Conservation (phyloP, 352 stramenopile genomes). For the Globisporangium solare region DNA sequence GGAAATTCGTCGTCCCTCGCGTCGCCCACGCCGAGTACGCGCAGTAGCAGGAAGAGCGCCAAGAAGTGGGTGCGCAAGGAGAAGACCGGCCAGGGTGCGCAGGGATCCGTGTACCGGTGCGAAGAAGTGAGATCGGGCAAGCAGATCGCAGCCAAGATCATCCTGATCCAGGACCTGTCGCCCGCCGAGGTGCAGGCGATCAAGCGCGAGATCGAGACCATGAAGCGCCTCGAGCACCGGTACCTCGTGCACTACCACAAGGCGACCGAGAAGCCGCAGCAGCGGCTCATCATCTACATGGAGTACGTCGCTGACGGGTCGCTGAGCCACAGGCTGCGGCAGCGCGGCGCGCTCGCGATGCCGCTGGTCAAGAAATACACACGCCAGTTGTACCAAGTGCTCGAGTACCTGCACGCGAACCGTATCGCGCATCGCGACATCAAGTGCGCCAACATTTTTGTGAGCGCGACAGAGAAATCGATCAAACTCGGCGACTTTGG, state of each 20-base stretch:
- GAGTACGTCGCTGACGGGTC: slow-evolving; percentile 85
- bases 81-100: slow-evolving; percentile 74
- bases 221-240: slow-evolving; percentile 54
- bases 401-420: slow-evolving; percentile 85
- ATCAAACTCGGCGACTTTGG: slow-evolving; percentile 83
- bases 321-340: slow-evolving; percentile 53
- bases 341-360: slow-evolving; percentile 39
- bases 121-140: slow-evolving; percentile 43
- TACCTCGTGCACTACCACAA: slow-evolving; percentile 66
- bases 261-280: slow-evolving; percentile 52
- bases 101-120: slow-evolving; percentile 72
- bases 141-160: slow-evolving; percentile 66
- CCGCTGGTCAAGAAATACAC: slow-evolving; percentile 55
- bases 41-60: slow-evolving; percentile 5
- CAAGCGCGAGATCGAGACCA: slow-evolving; percentile 61
- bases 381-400: slow-evolving; percentile 72
- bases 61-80: slow-evolving; percentile 61
- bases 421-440: slow-evolving; percentile 88
- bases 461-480: slow-evolving; percentile 24
- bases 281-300: slow-evolving; percentile 77
- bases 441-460: slow-evolving; percentile 84
- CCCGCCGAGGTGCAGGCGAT: slow-evolving; percentile 44
- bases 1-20: slow-evolving; percentile 17
- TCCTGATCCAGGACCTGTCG: slow-evolving; percentile 54
- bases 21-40: slow-evolving; percentile 17